Percentiles rank a stretch among this genome's conserved stretches.
phyloP scores from a whole-genome alignment of 116 monocot species.

The Zostera marina region DNA sequence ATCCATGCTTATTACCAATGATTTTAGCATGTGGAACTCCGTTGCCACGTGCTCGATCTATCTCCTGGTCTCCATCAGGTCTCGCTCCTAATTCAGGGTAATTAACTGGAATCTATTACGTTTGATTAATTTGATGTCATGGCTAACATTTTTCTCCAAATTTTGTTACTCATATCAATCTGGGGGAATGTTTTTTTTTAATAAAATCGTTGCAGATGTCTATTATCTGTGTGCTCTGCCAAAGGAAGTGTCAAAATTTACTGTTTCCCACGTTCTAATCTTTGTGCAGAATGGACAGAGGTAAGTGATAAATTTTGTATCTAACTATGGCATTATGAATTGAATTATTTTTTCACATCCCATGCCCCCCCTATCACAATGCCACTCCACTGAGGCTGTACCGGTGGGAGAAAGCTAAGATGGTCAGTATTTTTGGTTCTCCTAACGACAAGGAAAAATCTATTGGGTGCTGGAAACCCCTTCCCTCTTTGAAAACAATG shows the following conservation, averaged over 20 bases:
- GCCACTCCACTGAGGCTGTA: no score
- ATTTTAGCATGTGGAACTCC: conserved; percentile 38
- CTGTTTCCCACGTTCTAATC: conserved; percentile 60
- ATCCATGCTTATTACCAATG: conserved; percentile 38
- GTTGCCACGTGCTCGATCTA: conserved; percentile 56
- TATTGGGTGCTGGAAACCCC: no score
- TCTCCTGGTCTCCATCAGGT: conserved; percentile 85
- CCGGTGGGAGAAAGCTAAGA: no score
- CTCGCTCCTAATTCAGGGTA: conserved; percentile 72
- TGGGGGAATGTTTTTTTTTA: background rate
- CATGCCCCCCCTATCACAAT: no score
- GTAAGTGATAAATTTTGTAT: conserved; percentile 14
- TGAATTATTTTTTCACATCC: no score
- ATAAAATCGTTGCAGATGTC: conserved; percentile 33
- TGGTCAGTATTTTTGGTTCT: no score
- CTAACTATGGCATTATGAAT: background rate
- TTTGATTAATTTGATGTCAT: background rate
- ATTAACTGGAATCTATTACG: background rate
- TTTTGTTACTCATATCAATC: background rate
- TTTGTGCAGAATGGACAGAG: conserved; percentile 68
- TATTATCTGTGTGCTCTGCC: conserved; percentile 72
- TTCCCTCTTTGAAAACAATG: no score
- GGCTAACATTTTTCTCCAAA: background rate
- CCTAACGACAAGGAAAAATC: no score
- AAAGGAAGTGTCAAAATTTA: conserved; percentile 76